Evolutionary conservation across 2,329 filamentous ascomycete species (phyloP).

Genomic region (Teratosphaeria viscida): DNA sequence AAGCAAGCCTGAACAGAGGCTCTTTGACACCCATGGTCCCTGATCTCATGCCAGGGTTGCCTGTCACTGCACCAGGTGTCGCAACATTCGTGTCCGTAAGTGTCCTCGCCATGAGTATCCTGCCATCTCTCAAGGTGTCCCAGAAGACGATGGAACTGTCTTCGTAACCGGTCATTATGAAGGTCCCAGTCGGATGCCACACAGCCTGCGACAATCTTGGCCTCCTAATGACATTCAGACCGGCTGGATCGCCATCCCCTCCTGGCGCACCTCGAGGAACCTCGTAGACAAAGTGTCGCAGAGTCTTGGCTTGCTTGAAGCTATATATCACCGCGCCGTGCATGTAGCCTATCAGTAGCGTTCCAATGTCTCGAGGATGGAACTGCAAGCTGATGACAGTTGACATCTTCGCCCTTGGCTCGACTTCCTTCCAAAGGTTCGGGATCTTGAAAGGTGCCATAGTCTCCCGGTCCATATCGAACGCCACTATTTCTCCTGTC

Average conservation of each 20-base stretch:
- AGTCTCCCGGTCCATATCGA: conserved; percentile 74
- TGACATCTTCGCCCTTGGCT: conserved; percentile 54
- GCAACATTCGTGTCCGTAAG: conserved; percentile 65
- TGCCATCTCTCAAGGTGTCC: conserved; percentile 70
- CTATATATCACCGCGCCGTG: conserved; percentile 84
- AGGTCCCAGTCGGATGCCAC: conserved; percentile 93
- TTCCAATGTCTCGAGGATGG: conserved; percentile 86
- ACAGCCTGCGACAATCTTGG: conserved; percentile 72
- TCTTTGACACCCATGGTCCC: conserved; percentile 53
- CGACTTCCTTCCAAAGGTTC: conserved; percentile 72
- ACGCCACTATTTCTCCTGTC: conserved; percentile 72
- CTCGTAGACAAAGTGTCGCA: conserved; percentile 73
- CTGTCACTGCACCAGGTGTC: conserved; percentile 38
- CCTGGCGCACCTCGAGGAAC: conserved; percentile 74
- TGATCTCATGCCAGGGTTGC: conserved; percentile 20
- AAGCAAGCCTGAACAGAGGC: conserved; percentile 68
- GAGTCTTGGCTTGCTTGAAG: conserved; percentile 78
- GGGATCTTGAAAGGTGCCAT: conserved; percentile 71
- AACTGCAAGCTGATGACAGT: conserved; percentile 69
- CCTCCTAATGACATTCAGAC: conserved; percentile 51
- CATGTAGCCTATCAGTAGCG: conserved; percentile 80
- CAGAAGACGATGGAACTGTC: conserved; percentile 89
- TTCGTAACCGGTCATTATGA: conserved; percentile 76
- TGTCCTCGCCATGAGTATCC: conserved; percentile 72
- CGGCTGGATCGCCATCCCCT: conserved; percentile 55